These are phyloP conservation scores for Cladochytrium replicatum DNA, from an alignment of 192 early-diverging fungal species.

Conservation along the genomic window DNA sequence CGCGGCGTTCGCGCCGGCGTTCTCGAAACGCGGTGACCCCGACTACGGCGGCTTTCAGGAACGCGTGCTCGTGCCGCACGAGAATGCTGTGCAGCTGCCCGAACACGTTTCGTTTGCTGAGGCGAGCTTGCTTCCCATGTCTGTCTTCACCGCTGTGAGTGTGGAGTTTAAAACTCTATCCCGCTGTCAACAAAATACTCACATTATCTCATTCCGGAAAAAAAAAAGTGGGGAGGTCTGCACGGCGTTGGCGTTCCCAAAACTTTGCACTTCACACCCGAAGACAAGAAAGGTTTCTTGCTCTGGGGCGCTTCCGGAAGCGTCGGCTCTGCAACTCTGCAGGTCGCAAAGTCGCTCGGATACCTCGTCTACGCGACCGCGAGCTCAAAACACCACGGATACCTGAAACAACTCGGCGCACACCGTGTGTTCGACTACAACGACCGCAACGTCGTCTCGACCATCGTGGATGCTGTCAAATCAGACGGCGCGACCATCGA, in stretches of 20 bases:
- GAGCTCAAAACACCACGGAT: slow-evolving; percentile 1
- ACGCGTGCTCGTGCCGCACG: slow-evolving; percentile 1
- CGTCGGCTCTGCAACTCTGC: slow-evolving; percentile 3
- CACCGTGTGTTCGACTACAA: slow-evolving; percentile 14
- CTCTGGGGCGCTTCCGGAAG: slow-evolving; percentile 10
- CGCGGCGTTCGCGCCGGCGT: too few relatives aligned
- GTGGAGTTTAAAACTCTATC: slow-evolving; percentile 1
- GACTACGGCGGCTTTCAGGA: slow-evolving; percentile 10
- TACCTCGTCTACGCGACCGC: slow-evolving; percentile 10
- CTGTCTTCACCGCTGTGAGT: neutral
- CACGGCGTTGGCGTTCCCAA: too few relatives aligned
- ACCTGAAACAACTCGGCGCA: slow-evolving; percentile 3
- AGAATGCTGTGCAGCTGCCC: neutral
- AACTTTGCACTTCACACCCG: neutral
- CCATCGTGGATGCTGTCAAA: slow-evolving; percentile 1
- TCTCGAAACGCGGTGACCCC: neutral
- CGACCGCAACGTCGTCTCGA: neutral
- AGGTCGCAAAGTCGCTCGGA: slow-evolving; percentile 4
- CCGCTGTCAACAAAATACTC: neutral
- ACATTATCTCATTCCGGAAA: too few relatives aligned
- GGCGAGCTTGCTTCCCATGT: slow-evolving; percentile 4
- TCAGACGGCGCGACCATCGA: slow-evolving; percentile 1
- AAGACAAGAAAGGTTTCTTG: slow-evolving; percentile 3
- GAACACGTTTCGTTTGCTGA: slow-evolving; percentile 5
- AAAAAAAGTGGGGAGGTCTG: too few relatives aligned